phyloP scores from a whole-genome alignment of 345 rosid genomes.

The Linum trigynum region DNA sequence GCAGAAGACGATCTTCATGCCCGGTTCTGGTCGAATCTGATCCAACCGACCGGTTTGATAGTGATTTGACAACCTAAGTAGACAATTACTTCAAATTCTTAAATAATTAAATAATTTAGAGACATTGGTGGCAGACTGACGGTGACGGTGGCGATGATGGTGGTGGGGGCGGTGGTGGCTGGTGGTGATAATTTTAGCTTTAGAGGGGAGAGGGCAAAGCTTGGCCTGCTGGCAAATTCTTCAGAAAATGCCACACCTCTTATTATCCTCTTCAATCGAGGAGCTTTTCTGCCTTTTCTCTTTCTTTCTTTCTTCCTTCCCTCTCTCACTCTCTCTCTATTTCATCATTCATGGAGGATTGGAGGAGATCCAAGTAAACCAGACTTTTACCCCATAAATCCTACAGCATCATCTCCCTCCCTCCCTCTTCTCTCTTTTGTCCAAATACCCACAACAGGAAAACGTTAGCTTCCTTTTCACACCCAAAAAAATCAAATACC shows the following conservation, averaged over 20 bases:
- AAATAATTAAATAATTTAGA: too few species aligned
- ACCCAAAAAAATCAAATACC: neutral
- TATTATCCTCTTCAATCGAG: slow-evolving; percentile 36
- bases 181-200: neutral
- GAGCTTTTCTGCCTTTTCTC: slow-evolving; percentile 11
- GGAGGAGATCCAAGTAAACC: too few species aligned
- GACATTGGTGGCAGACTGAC: neutral
- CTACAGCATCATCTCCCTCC: too few species aligned
- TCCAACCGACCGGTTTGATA: too few species aligned
- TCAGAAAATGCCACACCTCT: slow-evolving; percentile 39
- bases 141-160: neutral
- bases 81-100: too few species aligned
- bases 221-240: slow-evolving; percentile 21
- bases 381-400: too few species aligned
- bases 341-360: too few species aligned
- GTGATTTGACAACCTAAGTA: too few species aligned
- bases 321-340: slow-evolving; percentile 6
- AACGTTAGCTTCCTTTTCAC: too few species aligned
- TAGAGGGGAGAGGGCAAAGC: too few species aligned
- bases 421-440: neutral
- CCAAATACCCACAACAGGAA: neutral
- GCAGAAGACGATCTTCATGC: too few species aligned
- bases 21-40: too few species aligned
- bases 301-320: slow-evolving; percentile 14
- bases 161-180: slow-evolving; percentile 2